Percentiles rank a stretch among this genome's conserved stretches.
These are phyloP conservation scores for Aureobasidium melanogenum DNA, from an alignment of 2,329 filamentous ascomycete species.

Conservation along the genomic window DNA sequence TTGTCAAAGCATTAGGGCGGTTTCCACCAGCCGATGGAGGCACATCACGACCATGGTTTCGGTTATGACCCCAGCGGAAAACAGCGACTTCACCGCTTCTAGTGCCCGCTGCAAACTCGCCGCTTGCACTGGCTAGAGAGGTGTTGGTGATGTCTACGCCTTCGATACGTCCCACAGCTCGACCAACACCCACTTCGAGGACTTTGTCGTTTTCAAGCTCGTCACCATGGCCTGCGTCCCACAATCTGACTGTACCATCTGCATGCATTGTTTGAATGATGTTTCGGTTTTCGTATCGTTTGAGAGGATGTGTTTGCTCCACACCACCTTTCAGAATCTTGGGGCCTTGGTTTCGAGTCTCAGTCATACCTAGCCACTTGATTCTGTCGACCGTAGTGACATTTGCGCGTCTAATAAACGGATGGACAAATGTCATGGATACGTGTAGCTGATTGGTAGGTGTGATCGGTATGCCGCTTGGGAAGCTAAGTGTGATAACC, in stretches of 20 bases:
- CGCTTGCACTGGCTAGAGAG: constrained; percentile 69
- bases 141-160: constrained; percentile 70
- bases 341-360: constrained; percentile 71
- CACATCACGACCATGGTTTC: constrained; percentile 56
- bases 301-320: constrained; percentile 58
- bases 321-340: constrained; percentile 70
- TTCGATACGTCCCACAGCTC: constrained; percentile 70
- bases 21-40: constrained; percentile 41
- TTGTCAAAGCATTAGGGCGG: constrained; percentile 49
- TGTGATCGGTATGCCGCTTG: constrained; percentile 80
- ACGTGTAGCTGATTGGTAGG: constrained; percentile 90
- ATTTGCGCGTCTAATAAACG: constrained; percentile 67
- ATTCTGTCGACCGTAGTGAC: constrained; percentile 68
- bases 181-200: constrained; percentile 78
- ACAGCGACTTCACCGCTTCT: constrained; percentile 75
- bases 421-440: constrained; percentile 80
- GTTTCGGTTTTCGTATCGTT: constrained; percentile 73
- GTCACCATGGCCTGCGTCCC: constrained; percentile 86
- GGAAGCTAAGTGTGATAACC: constrained; percentile 81
- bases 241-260: constrained; percentile 83
- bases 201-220: constrained; percentile 80
- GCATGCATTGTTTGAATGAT: constrained; percentile 81
- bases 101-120: constrained; percentile 77
- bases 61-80: constrained; percentile 82
- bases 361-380: constrained; percentile 84